Evolutionary conservation across 805 yeast species (phyloP).

Genomic region (Brettanomyces bruxellensis): DNA sequence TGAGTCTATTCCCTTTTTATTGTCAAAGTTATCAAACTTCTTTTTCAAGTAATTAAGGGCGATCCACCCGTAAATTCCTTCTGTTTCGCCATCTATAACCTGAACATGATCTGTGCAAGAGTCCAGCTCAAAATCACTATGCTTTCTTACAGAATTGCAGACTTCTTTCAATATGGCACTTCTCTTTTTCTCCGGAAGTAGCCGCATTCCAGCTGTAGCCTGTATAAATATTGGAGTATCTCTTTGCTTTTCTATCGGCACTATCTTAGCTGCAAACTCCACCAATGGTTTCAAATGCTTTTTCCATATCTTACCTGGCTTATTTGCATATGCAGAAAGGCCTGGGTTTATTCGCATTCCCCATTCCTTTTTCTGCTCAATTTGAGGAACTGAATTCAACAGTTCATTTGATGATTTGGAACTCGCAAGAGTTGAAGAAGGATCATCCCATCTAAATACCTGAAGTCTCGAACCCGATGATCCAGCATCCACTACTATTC

Average conservation of each 20-base stretch:
- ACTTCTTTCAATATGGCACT: conserved; percentile 46
- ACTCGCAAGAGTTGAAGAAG: conserved; percentile 18
- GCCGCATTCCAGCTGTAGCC: conserved; percentile 96
- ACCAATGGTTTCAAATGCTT: conserved; percentile 61
- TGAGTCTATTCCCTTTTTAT: conserved; percentile 5
- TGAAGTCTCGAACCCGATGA: conserved; percentile 90
- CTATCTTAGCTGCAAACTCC: conserved; percentile 56
- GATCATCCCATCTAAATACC: conserved; percentile 64
- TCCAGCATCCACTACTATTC: conserved; percentile 90
- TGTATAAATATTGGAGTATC: conserved; percentile 84
- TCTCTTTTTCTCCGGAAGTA: conserved; percentile 49
- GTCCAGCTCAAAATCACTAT: conserved; percentile 47
- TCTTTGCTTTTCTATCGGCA: conserved; percentile 51
- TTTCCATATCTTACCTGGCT: conserved; percentile 52
- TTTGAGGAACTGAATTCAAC: conserved; percentile 56
- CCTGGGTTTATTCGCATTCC: conserved; percentile 74
- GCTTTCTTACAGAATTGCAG: conserved; percentile 45
- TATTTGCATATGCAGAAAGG: conserved; percentile 55
- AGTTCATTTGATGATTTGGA: conserved; percentile 10
- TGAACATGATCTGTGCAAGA: conserved; percentile 67
- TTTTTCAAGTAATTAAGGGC: conserved; percentile 80
- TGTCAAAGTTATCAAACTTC: conserved; percentile 41
- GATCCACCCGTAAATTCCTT: conserved; percentile 94
- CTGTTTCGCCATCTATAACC: conserved; percentile 89
- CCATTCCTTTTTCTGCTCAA: conserved; percentile 61